Evolutionary conservation across 352 stramenopile genomes (phyloP).

Genomic region (Phytophthora nicotianae): DNA sequence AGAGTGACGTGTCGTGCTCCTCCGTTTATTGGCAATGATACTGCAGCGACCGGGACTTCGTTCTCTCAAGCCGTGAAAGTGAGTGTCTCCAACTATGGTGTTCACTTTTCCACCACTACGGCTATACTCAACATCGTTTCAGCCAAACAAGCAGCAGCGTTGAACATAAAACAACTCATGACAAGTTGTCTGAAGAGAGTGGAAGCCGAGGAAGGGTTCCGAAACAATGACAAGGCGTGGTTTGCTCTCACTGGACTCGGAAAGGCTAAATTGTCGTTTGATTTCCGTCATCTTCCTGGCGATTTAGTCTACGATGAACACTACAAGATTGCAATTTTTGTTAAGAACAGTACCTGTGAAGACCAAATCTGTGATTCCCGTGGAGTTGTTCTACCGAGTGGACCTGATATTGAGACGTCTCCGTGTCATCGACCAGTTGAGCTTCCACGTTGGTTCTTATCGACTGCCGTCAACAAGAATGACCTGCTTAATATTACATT

Average conservation of each 20-base stretch:
- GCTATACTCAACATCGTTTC: conserved; percentile 56
- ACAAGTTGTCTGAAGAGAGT: conserved; percentile 38
- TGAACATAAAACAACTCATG: conserved; percentile 50
- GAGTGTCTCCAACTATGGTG: conserved; percentile 83
- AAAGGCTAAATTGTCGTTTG: conserved; percentile 93
- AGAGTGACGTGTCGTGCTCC: conserved; percentile 82
- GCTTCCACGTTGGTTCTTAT: conserved; percentile 92
- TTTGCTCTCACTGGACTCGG: conserved; percentile 92
- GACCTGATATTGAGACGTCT: conserved; percentile 81
- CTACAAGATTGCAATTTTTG: conserved; percentile 95
- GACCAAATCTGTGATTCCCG: conserved; percentile 83
- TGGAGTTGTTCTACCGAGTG: conserved; percentile 56
- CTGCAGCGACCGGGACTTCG: conserved; percentile 8
- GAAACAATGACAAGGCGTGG: conserved; percentile 90
- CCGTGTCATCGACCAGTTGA: conserved; percentile 92
- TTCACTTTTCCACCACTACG: conserved; percentile 69
- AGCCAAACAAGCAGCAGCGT: conserved; percentile 34
- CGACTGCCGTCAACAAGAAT: conserved; percentile 92
- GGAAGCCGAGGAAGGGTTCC: conserved; percentile 77
- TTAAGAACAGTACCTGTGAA: conserved; percentile 92
- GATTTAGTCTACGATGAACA: conserved; percentile 95
- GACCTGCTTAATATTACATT: conserved; percentile 94
- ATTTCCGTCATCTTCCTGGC: conserved; percentile 92
- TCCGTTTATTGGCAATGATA: conserved; percentile 47
- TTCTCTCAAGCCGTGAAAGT: conserved; percentile 48